Base-by-base conservation (phyloP, 2,329 filamentous ascomycete species). In the Huntiella omanensis region DNA sequence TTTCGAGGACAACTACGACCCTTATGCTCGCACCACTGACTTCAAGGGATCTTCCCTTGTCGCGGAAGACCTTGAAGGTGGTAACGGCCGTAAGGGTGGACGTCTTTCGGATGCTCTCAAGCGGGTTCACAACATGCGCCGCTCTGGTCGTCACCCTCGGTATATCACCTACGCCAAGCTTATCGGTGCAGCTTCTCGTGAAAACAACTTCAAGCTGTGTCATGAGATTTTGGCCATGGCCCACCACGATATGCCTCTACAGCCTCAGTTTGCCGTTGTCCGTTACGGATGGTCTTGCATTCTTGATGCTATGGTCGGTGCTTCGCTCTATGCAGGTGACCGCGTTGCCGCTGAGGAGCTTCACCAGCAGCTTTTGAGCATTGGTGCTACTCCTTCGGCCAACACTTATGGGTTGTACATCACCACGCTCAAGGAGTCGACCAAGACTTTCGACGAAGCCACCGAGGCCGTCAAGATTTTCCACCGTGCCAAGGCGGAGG, bases 351-450 rank as follows among this genome's bases (percentile, higher is more conserved):
- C 91, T 50, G 79, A 81, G 59, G 78, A 85, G 55, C 95, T 82
- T 62, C 91, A 96, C 59, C 80, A 91, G 61, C 85, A 98, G 60
- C 71, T 98, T 54, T 70, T 93, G 42, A 79, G 85, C 50, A 91
- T 96, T 69, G 88, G 88, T 41, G 78, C 83, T 50, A 80, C 87
- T 7, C 91, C 91, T 12, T 93, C 88, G 2, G 91, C 91, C 38
- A 98, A 98, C 68, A 98, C 91, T 0, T 98, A 92, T 55, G 91
- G 91, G 50, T 74, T 98, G 13, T 98, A 96, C 70, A 98, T 98
- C 64, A 96, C 92, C n/a, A 96, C 88, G 1, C 70, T 98, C 51
- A 95, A 96, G 67, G 88, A 94, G 58, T 93, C 85, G 1, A 85
- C 85, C 53, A 94, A 93, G 73, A 96, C 87, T 0, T 96, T 95